Evolutionary conservation across 2,329 filamentous ascomycete genomes (phyloP).

Genomic region (Byssochlamys sp.): DNA sequence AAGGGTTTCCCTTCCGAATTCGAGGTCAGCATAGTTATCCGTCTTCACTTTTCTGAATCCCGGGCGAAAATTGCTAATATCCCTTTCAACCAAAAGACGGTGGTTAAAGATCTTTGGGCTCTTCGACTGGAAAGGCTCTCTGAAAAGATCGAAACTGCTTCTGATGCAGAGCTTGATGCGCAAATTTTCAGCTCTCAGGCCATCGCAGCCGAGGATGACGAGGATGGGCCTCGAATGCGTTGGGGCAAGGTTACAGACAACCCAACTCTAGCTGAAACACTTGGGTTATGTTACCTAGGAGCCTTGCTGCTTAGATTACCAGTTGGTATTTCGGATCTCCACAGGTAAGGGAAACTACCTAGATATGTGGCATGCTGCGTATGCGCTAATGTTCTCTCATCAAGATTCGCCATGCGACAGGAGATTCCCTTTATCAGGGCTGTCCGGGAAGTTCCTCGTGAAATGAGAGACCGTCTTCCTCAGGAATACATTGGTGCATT

Average conservation of each 20-base stretch:
- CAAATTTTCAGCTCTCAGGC: slow-evolving; percentile 53
- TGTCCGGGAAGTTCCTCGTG: slow-evolving; percentile 34
- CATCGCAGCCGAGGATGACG: slow-evolving; percentile 38
- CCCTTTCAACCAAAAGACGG: slow-evolving; percentile 26
- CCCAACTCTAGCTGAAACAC: slow-evolving; percentile 63
- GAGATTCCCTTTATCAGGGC: slow-evolving; percentile 64
- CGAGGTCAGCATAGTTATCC: slow-evolving; percentile 43
- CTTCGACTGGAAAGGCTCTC: slow-evolving; percentile 56
- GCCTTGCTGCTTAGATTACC: slow-evolving; percentile 66
- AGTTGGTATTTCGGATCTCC: slow-evolving; percentile 63
- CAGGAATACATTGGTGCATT: slow-evolving; percentile 31
- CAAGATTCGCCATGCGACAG: slow-evolving; percentile 49
- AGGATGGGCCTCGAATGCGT: slow-evolving; percentile 23
- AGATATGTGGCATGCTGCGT: neutral
- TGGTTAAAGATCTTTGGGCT: slow-evolving; percentile 78
- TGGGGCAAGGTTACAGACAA: slow-evolving; percentile 29
- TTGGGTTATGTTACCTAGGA: slow-evolving; percentile 72
- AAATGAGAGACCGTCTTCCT: slow-evolving; percentile 38
- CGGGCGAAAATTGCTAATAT: slow-evolving; percentile 3
- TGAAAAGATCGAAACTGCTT: slow-evolving; percentile 32
- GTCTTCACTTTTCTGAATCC: neutral
- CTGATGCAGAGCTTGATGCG: slow-evolving; percentile 27
- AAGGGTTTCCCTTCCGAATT: slow-evolving; percentile 62
- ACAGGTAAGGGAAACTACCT: slow-evolving; percentile 24
- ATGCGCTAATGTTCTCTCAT: neutral